A percentile compares a stretch with the other conserved stretches of the same genome.
Evolutionary conservation across 768 basidiomycete genomes (phyloP).

Genomic region (Tricholoma bakamatsutake): DNA sequence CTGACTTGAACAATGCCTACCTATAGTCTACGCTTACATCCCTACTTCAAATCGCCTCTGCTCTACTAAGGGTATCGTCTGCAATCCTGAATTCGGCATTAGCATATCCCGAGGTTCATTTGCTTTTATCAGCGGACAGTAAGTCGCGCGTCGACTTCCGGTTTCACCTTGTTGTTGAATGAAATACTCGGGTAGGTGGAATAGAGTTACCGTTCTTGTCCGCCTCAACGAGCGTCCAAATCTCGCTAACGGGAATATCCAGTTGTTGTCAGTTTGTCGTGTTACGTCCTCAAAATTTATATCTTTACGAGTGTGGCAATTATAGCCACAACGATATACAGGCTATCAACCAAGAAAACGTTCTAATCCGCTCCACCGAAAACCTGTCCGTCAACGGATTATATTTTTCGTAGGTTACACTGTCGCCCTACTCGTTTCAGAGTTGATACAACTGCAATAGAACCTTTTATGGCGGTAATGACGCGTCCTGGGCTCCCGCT

Average conservation of each 20-base stretch:
- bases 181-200: conserved; percentile 45
- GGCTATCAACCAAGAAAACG: conserved; percentile 51
- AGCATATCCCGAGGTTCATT: conserved; percentile 67
- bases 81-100: conserved; percentile 75
- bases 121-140: conserved; percentile 57
- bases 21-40: conserved; percentile 75
- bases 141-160: conserved; percentile 22
- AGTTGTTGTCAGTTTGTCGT: conserved; percentile 50
- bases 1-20: neutral
- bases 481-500: conserved; percentile 68
- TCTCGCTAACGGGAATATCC: conserved; percentile 68
- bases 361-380: conserved; percentile 57
- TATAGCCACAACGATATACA: conserved; percentile 65
- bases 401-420: conserved; percentile 63
- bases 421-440: conserved; percentile 1
- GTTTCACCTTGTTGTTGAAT: conserved; percentile 3
- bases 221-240: conserved; percentile 65
- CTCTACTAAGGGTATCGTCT: conserved; percentile 44
- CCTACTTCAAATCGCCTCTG: conserved; percentile 60
- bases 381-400: conserved; percentile 58
- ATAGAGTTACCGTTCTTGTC: conserved; percentile 66
- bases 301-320: neutral
- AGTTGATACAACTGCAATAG: conserved; percentile 25
- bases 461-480: conserved; percentile 79
- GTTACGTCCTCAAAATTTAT: neutral